phyloP scores from a whole-genome alignment of 1,139 yeast species.

The Tardiomyces depauwii region DNA sequence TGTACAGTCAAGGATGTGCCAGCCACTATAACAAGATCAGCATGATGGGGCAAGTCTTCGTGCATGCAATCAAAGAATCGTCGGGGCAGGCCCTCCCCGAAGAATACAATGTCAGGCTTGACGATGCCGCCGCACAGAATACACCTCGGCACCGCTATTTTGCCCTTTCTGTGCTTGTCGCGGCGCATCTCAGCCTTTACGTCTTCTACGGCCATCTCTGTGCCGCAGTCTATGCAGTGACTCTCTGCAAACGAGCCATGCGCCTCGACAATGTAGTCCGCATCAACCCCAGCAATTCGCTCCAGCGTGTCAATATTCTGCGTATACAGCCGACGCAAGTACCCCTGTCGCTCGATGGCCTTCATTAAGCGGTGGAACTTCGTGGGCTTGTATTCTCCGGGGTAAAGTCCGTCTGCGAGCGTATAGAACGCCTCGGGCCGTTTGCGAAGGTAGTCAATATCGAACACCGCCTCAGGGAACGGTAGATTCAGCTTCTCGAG shows the following conservation, averaged over 20 bases:
- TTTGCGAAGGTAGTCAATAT: constrained; percentile 63
- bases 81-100: constrained; percentile 75
- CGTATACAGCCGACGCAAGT: constrained; percentile 63
- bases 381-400: constrained; percentile 80
- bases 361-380: constrained; percentile 63
- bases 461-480: constrained; percentile 92
- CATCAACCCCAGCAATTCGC: constrained; percentile 65
- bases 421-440: constrained; percentile 79
- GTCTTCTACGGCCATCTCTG: constrained; percentile 40
- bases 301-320: constrained; percentile 92
- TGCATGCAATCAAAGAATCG: constrained; percentile 51
- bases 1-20: constrained; percentile 85
- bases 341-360: constrained; percentile 50
- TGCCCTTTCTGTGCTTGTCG: constrained; percentile 9
- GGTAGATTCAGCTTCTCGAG: constrained; percentile 66
- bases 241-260: constrained; percentile 87
- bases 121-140: constrained; percentile 48
- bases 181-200: constrained; percentile 36
- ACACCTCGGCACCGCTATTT: constrained; percentile 46
- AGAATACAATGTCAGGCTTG: constrained; percentile 88
- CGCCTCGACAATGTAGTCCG: constrained; percentile 66
- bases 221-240: constrained; percentile 68
- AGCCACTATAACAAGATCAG: constrained; percentile 77
- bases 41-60: constrained; percentile 41
- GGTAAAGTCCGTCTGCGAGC: constrained; percentile 73